Conservation (phyloP, 306 rosid genomes). For the Amphicarpaea edgeworthii region DNA sequence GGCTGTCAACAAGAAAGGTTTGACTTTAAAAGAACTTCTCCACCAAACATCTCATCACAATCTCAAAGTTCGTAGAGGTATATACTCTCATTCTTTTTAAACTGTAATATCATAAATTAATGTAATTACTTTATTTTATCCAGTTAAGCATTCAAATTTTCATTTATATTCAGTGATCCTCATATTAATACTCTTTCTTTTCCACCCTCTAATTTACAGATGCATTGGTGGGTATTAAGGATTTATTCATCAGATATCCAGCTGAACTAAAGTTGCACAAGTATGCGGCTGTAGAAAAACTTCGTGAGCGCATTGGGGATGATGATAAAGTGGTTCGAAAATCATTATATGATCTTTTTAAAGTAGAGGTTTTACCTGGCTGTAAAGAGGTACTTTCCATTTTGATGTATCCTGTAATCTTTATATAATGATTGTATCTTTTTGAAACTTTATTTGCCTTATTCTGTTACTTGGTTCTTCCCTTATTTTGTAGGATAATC, state of each 20-base stretch:
- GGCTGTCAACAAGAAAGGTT: constrained; percentile 88
- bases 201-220: constrained; percentile 48
- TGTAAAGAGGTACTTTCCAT: no score
- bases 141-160: constrained; percentile 25
- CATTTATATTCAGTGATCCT: constrained; percentile 17
- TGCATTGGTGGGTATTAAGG: constrained; percentile 88
- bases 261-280: constrained; percentile 73
- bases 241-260: constrained; percentile 71
- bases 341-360: no score
- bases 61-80: constrained; percentile 93
- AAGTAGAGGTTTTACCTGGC: no score
- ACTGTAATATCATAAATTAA: background rate
- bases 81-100: constrained; percentile 13
- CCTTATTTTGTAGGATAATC: constrained; percentile 68
- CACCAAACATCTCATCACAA: constrained; percentile 88
- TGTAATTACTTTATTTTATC: background rate
- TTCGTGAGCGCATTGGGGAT: constrained; percentile 86
- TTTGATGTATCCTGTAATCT: constrained; percentile 1
- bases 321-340: constrained; percentile 72
- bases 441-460: constrained; percentile 1
- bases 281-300: constrained; percentile 71
- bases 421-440: constrained; percentile 23
- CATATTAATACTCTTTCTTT: constrained; percentile 30
- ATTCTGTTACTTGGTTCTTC: constrained; percentile 25
- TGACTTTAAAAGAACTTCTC: constrained; percentile 93